These are phyloP conservation scores for Naganishia antarctica DNA, from an alignment of 768 basidiomycete species.

Conservation along the genomic window DNA sequence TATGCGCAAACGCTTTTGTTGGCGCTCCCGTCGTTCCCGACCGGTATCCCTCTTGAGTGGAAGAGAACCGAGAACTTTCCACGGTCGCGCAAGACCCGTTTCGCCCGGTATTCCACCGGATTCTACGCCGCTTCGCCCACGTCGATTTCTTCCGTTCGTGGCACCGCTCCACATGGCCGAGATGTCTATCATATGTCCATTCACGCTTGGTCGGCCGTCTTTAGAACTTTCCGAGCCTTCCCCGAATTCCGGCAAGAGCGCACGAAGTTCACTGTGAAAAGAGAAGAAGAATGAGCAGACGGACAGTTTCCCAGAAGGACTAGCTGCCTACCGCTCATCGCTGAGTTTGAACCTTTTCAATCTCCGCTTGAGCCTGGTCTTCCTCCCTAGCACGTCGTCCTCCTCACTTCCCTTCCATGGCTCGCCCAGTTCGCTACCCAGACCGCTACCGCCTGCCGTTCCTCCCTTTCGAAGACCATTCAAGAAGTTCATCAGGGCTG, in stretches of 20 bases:
- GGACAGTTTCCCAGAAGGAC: neutral
- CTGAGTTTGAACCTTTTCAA: slow-evolving; percentile 53
- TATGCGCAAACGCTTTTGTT: slow-evolving; percentile 27
- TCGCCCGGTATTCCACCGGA: neutral
- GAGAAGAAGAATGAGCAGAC: neutral
- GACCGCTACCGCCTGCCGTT: slow-evolving; percentile 22
- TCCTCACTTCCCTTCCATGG: slow-evolving; percentile 50
- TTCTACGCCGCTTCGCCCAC: neutral
- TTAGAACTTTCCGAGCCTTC: neutral
- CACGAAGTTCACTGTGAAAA: neutral
- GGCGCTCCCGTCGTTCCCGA: slow-evolving; percentile 31
- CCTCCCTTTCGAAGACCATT: slow-evolving; percentile 57
- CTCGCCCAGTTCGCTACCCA: slow-evolving; percentile 1
- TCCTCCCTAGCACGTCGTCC: slow-evolving; percentile 62
- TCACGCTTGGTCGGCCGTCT: neutral
- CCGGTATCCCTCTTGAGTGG: slow-evolving; percentile 19
- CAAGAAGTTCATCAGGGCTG: slow-evolving; percentile 44
- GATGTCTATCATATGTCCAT: slow-evolving; percentile 1
- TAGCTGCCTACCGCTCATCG: slow-evolving; percentile 13
- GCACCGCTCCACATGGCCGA: slow-evolving; percentile 9
- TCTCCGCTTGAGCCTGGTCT: slow-evolving; percentile 66
- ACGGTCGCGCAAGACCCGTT: slow-evolving; percentile 16
- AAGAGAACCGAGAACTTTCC: slow-evolving; percentile 31
- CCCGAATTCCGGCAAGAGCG: slow-evolving; percentile 12
- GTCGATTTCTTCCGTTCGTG: neutral